A percentile compares a stretch with the other conserved stretches of the same genome.
Evolutionary conservation across 805 yeast species (phyloP).

Genomic region (Jamesozyma lodderae): DNA sequence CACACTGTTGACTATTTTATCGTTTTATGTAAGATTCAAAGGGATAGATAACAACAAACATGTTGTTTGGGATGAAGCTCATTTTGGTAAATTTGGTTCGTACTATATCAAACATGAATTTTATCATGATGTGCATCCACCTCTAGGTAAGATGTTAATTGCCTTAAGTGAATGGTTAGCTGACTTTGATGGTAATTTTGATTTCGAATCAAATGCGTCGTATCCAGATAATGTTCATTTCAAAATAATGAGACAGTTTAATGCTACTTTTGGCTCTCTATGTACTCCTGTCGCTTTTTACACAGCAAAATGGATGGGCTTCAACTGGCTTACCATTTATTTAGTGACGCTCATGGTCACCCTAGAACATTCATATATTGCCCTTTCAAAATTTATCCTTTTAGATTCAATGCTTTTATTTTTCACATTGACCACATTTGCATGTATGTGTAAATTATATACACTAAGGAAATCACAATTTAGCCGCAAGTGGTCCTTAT

Average conservation of each 20-base stretch:
- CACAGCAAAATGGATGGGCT: slow-evolving; percentile 70
- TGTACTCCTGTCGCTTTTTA: slow-evolving; percentile 83
- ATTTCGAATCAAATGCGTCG: slow-evolving; percentile 69
- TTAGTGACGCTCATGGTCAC: slow-evolving; percentile 70
- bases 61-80: slow-evolving; percentile 98
- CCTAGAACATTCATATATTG: slow-evolving; percentile 74
- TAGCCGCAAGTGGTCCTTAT: slow-evolving; percentile 59
- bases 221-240: slow-evolving; percentile 75
- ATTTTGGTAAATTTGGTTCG: slow-evolving; percentile 94
- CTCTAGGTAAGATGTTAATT: slow-evolving; percentile 86
- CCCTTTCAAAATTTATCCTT: slow-evolving; percentile 80
- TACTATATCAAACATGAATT: slow-evolving; percentile 81
- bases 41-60: slow-evolving; percentile 58
- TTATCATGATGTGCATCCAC: slow-evolving; percentile 96
- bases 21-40: slow-evolving; percentile 70
- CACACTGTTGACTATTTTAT: slow-evolving; percentile 53
- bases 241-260: slow-evolving; percentile 79
- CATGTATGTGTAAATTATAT: slow-evolving; percentile 64
- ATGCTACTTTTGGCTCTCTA: slow-evolving; percentile 73
- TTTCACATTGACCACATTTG: slow-evolving; percentile 79
- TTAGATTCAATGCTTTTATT: slow-evolving; percentile 86
- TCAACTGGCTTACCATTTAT: slow-evolving; percentile 64
- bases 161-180: slow-evolving; percentile 82
- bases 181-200: slow-evolving; percentile 82
- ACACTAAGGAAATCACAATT: slow-evolving; percentile 46